A percentile compares a stretch with the other conserved stretches of the same genome.
Conservation (phyloP, 306 rosid species). For the Rosa persica region DNA sequence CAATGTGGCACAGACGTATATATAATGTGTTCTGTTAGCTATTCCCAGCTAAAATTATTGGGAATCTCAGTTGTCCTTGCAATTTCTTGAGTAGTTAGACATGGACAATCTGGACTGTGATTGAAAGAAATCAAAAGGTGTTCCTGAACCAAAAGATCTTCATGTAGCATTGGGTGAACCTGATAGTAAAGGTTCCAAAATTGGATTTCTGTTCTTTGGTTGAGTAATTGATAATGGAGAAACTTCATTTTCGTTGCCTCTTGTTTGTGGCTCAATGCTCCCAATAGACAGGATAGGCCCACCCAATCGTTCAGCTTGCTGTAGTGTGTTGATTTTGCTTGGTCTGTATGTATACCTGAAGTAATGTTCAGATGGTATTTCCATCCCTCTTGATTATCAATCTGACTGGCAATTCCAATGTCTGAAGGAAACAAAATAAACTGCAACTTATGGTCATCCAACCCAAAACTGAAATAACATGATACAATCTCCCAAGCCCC, state of each 20-base stretch:
- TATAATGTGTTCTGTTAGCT: neutral
- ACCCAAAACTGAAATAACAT: no score
- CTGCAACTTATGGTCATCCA: no score
- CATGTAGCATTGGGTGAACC: conserved; percentile 80
- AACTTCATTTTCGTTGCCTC: conserved; percentile 68
- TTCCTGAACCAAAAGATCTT: conserved; percentile 66
- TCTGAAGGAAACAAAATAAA: no score
- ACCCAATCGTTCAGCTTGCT: conserved; percentile 94
- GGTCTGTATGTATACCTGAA: conserved; percentile 83
- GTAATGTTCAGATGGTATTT: conserved; percentile 26
- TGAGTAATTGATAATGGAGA: conserved; percentile 69
- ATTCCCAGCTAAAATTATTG: neutral
- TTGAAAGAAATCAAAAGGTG: conserved; percentile 79
- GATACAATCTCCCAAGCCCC: no score
- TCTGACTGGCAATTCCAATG: no score
- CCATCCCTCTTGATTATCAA: no score
- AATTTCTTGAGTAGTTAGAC: conserved; percentile 71
- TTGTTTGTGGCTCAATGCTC: conserved; percentile 76
- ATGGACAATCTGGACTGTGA: conserved; percentile 51
- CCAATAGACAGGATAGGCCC: conserved; percentile 86
- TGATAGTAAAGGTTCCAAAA: conserved; percentile 77
- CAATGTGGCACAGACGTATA: neutral
- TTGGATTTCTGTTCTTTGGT: conserved; percentile 83
- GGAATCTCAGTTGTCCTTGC: conserved; percentile 64
- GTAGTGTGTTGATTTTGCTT: conserved; percentile 87